phyloP scores from a whole-genome alignment of 2,329 filamentous ascomycete species.

The Claviceps africana region DNA sequence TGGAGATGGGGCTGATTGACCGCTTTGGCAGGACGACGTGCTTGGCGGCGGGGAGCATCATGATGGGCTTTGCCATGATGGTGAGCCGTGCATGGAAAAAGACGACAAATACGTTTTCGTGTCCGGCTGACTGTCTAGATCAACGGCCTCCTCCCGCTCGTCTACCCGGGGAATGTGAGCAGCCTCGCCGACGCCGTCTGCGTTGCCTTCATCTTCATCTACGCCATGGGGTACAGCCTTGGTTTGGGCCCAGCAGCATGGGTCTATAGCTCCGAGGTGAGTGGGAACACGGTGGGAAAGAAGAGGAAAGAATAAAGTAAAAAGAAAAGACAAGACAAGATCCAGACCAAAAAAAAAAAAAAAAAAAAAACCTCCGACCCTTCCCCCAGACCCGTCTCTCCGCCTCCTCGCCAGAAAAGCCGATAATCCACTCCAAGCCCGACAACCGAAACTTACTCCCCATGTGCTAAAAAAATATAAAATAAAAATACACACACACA shows the following conservation, averaged over 20 bases:
- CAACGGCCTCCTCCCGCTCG: conserved; percentile 37
- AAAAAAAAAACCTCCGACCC: too few species aligned
- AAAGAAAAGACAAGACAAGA: too few species aligned
- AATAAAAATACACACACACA: too few species aligned
- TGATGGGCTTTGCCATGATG: conserved; percentile 40
- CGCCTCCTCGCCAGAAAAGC: too few species aligned
- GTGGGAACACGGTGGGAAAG: too few species aligned
- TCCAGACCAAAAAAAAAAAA: not conserved
- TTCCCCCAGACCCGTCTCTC: too few species aligned
- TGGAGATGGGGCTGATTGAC: conserved; percentile 45
- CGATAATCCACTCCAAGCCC: too few species aligned
- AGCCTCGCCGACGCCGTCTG: conserved; percentile 33
- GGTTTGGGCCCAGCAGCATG: conserved; percentile 43
- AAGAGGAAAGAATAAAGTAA: too few species aligned
- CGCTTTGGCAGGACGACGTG: conserved; percentile 34
- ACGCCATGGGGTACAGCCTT: conserved; percentile 42
- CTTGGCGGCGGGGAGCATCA: conserved; percentile 31
- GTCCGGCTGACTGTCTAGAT: conserved; percentile 25
- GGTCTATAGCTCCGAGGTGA: conserved; percentile 45
- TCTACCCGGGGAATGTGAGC: conserved; percentile 36
- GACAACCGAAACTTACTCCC: too few species aligned
- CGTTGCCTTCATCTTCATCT: conserved; percentile 43
- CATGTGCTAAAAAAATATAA: too few species aligned
- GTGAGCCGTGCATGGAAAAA: too few species aligned
- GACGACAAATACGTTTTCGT: too few species aligned